phyloP scores from a whole-genome alignment of 176 grass and related monocot genomes.

The Avena sativa region DNA sequence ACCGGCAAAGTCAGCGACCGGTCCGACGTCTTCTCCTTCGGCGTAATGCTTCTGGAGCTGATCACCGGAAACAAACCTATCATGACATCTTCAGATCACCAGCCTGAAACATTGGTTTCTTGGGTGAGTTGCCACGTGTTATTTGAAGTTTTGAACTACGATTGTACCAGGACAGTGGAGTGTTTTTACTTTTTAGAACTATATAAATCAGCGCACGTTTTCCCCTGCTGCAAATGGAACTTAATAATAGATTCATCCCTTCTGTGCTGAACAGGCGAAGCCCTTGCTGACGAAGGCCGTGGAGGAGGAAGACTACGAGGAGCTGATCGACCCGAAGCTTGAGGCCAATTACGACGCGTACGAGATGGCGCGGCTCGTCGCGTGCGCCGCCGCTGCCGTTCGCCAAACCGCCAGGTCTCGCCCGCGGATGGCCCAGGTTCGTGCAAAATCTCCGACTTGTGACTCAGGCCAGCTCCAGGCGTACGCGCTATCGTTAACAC shows the following conservation, averaged over 20 bases:
- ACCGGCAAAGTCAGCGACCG: constrained; percentile 76
- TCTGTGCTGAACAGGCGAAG: constrained; percentile 49
- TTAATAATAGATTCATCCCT: background rate
- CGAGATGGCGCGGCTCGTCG: constrained; percentile 73
- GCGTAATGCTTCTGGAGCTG: constrained; percentile 84
- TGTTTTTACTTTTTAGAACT: no score
- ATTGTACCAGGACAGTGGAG: background rate
- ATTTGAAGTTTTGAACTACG: background rate
- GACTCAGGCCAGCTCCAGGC: background rate
- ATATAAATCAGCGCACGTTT: background rate
- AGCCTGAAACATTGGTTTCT: constrained; percentile 54
- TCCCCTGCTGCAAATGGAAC: background rate
- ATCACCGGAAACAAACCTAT: constrained; percentile 78
- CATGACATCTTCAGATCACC: constrained; percentile 29
- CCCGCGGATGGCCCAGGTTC: constrained; percentile 77
- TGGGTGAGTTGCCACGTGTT: constrained; percentile 58
- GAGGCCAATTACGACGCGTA: constrained; percentile 63
- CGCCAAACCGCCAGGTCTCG: constrained; percentile 72
- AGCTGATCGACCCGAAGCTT: constrained; percentile 59
- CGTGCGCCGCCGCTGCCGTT: constrained; percentile 78
- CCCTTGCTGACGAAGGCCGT: constrained; percentile 61
- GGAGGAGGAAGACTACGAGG: constrained; percentile 64
- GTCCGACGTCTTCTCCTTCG: constrained; percentile 93
- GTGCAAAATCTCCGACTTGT: background rate
- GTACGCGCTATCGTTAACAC: background rate